These are phyloP conservation scores for Luffa aegyptiaca DNA, from an alignment of 306 rosid genomes.

Conservation along the genomic window DNA sequence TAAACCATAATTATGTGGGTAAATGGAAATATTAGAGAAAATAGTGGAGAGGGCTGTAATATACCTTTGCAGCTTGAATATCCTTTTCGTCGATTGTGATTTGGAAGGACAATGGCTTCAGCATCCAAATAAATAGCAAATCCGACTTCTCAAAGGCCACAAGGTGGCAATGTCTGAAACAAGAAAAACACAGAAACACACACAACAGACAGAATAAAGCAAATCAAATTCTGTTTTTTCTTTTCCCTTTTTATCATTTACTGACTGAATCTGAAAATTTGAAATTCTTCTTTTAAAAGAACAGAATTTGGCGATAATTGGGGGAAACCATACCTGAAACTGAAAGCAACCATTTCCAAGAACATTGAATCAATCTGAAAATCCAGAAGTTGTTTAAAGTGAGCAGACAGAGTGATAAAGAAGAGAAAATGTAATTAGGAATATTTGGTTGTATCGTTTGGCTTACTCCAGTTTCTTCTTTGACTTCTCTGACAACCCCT, in stretches of 20 bases:
- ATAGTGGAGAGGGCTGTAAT: not conserved
- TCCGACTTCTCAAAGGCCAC: constrained; percentile 36
- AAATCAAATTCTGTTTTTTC: not conserved
- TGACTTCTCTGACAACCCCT: constrained; percentile 35
- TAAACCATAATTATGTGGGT: not conserved
- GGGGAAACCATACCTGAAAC: constrained; percentile 28
- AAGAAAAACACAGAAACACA: not conserved
- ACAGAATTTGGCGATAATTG: not conserved
- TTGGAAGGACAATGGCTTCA: constrained; percentile 25
- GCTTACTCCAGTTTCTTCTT: constrained; percentile 42
- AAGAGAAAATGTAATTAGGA: not conserved
- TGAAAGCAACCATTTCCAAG: constrained; percentile 38
- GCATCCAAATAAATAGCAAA: constrained; percentile 37
- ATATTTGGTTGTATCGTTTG: not conserved
- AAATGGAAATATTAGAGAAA: not conserved
- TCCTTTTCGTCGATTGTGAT: constrained; percentile 35
- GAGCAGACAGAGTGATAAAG: not conserved
- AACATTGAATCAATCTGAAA: constrained; percentile 30
- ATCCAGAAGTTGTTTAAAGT: not conserved
- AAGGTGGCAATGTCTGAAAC: constrained; percentile 25
- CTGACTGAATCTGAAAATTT: not conserved
- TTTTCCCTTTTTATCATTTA: not conserved
- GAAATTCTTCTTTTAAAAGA: not conserved
- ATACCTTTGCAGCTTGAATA: constrained; percentile 33
- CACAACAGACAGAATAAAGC: not conserved